phyloP scores from a whole-genome alignment of 2,329 filamentous ascomycete species.

The Biscogniauxia sp. region DNA sequence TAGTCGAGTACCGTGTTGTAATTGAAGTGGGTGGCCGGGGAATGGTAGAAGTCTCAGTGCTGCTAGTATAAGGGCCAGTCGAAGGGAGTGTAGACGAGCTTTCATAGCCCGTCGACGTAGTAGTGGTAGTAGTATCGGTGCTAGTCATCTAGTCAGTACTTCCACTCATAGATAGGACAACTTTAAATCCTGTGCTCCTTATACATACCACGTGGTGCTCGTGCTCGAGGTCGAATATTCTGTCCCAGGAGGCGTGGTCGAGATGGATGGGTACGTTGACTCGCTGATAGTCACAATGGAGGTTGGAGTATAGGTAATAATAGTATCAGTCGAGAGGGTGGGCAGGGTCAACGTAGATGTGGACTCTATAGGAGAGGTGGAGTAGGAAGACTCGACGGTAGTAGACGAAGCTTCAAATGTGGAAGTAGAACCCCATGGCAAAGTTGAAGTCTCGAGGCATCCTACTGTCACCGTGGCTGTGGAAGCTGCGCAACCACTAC shows the following conservation, averaged over 20 bases:
- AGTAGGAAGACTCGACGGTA: conserved; percentile 10
- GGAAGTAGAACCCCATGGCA: conserved; percentile 13
- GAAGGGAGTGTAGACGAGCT: neutral
- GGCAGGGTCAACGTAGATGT: conserved; percentile 8
- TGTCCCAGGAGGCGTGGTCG: too few species aligned
- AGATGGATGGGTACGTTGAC: too few species aligned
- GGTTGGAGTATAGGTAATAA: neutral
- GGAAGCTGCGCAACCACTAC: conserved; percentile 23
- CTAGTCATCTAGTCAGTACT: neutral
- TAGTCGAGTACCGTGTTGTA: too few species aligned
- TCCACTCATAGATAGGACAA: neutral
- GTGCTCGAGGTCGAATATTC: neutral
- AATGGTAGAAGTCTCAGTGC: neutral
- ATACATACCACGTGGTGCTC: neutral
- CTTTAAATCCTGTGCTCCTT: neutral
- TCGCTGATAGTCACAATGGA: too few species aligned
- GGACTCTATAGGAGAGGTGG: conserved; percentile 3
- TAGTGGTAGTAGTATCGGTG: neutral
- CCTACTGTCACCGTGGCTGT: conserved; percentile 27
- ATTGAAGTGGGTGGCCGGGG: neutral
- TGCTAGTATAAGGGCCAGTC: neutral
- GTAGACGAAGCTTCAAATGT: conserved; percentile 17
- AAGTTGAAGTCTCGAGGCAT: conserved; percentile 21
- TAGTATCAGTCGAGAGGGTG: neutral
- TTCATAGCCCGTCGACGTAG: neutral